phyloP scores from a whole-genome alignment of 192 early-diverging fungal genomes.

The Chytriomyces confervae region DNA sequence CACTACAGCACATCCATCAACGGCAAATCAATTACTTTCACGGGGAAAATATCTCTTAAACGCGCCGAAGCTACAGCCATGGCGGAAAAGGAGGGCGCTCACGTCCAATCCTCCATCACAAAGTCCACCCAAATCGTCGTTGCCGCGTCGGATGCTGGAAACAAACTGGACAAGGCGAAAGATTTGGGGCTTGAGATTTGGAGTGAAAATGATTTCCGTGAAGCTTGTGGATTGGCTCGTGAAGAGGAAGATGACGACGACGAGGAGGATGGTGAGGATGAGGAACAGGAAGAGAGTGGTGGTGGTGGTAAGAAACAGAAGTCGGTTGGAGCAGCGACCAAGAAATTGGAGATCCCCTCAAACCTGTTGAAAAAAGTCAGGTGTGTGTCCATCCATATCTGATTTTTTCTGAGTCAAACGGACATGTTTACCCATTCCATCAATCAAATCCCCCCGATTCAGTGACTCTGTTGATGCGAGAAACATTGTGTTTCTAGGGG shows the following conservation, averaged over 20 bases:
- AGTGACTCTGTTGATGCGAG: no score
- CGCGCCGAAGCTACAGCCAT: slow-evolving; percentile 6
- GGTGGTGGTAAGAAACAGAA: no score
- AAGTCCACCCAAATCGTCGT: background rate
- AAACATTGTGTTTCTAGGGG: no score
- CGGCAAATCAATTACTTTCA: slow-evolving; percentile 8
- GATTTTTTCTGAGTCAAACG: no score
- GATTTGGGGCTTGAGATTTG: slow-evolving; percentile 4
- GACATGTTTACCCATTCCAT: no score
- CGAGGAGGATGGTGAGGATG: background rate
- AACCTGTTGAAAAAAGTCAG: no score
- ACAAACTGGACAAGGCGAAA: slow-evolving; percentile 12
- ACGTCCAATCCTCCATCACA: background rate
- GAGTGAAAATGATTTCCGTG: background rate
- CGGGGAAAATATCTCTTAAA: background rate
- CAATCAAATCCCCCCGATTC: no score
- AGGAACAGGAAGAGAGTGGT: background rate
- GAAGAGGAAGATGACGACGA: slow-evolving; percentile 3
- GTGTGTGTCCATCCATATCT: no score
- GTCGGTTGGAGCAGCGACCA: no score
- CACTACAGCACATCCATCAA: background rate
- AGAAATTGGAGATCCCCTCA: no score
- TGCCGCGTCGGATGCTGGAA: slow-evolving; percentile 8
- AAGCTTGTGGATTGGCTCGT: background rate
- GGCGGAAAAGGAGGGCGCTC: background rate